Base-by-base conservation (phyloP, 31 red algal genomes). In the Odonthalia washingtoniensis region DNA sequence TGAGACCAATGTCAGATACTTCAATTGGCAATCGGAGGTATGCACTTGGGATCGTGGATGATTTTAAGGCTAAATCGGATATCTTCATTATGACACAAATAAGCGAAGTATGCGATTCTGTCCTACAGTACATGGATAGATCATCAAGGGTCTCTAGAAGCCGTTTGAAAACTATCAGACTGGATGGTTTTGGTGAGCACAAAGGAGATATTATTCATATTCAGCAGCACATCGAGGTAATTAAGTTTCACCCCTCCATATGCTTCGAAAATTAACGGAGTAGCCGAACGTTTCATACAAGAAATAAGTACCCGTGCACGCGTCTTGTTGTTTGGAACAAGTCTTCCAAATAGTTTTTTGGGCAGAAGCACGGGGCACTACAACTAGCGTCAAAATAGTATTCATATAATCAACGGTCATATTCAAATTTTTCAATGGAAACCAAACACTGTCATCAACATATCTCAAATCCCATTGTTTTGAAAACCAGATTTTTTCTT, bases 31-130 rank as follows among this genome's bases (percentile, higher is more conserved):
- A 49, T 31, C 14, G 63, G 3, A 3, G 37, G 30, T 83, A 83
- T 69, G 80, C 53, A 12, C 34, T 69, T 24, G 80, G 63, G 6
- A 63, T 83, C 64, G 1, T 83, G 17, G 80, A 83, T 42, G 80
- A 83, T 28, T 44, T 63, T 34, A 83, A 64, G 3, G 80, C 28
- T 5, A 83, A 83, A 49, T 40, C 80, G 17, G 1, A 70, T 41
- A 17, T 83, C 0, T 69, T 1, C 80, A 72, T 83, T 28, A 39
- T 70, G 53, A 21, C 4, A 16, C 27, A 41, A 0, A 83, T 16
- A 33, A 40, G 40, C 0, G 1, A 33, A 26, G 24, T 83, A 5
- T 83, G 16, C 17, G 6, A 5, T 4, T 21, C 14, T 4, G 4
- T 70, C 24, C 21, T 4, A 3, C 12, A 30, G 3, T 70, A 83